Evolutionary conservation across 2,329 filamentous ascomycete genomes (phyloP).

Genomic region (Chaetomium sp.): DNA sequence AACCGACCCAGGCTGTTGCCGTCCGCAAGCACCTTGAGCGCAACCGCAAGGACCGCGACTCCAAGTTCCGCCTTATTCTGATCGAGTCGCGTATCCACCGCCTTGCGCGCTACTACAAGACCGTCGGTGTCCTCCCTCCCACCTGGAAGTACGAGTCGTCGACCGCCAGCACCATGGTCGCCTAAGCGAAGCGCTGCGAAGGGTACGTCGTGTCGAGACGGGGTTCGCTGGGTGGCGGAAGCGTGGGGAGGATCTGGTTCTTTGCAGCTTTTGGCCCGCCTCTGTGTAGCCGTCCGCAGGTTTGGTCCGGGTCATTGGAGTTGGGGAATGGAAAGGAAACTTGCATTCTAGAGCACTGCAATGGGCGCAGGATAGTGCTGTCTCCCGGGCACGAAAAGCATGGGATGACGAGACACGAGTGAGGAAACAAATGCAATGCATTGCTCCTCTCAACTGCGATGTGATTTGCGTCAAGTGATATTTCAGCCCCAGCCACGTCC

Average conservation of each 20-base stretch:
- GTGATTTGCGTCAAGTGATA: conserved; percentile 15
- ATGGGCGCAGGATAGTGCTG: conserved; percentile 22
- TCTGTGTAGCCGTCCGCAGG: conserved; percentile 23
- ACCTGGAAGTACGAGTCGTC: conserved; percentile 99
- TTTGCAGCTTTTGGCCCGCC: conserved; percentile 29
- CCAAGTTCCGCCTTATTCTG: conserved; percentile 99
- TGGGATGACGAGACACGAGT: conserved; percentile 17
- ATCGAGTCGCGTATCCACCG: conserved; percentile 99
- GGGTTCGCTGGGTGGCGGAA: conserved; percentile 30
- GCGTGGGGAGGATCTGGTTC: conserved; percentile 18
- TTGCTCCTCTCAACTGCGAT: conserved; percentile 16
- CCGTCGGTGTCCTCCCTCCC: conserved; percentile 78
- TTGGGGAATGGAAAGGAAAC: conserved; percentile 37
- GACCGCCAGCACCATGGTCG: conserved; percentile 90
- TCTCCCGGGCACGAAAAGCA: conserved; percentile 18
- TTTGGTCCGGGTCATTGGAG: conserved; percentile 26
- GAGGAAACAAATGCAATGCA: conserved; percentile 23
- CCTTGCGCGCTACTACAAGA: conserved; percentile 98
- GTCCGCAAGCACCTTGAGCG: conserved; percentile 99
- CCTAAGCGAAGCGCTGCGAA: conserved; percentile 58
- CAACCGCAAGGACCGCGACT: conserved; percentile 99
- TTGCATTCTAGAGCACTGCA: conserved; percentile 35
- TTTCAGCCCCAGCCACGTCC: background rate
- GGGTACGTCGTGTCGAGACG: conserved; percentile 24
- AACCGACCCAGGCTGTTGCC: conserved; percentile 71